These are phyloP conservation scores for Gloeopeniophorella convolvens DNA, from an alignment of 768 basidiomycete genomes.

Conservation along the genomic window DNA sequence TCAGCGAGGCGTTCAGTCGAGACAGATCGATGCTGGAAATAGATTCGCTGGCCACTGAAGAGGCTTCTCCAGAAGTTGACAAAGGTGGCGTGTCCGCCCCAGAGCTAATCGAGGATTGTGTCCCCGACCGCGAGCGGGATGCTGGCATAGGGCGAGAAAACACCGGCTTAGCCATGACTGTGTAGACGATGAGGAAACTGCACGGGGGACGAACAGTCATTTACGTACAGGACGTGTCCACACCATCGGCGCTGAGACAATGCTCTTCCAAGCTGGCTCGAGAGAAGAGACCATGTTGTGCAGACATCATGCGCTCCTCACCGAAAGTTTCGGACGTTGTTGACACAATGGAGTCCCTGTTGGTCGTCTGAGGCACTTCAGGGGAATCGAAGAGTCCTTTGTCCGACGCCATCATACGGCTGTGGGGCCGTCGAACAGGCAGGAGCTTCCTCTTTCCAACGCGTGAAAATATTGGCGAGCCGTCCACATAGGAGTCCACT, in stretches of 20 bases:
- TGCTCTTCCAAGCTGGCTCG: conserved; percentile 64
- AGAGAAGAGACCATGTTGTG: conserved; percentile 54
- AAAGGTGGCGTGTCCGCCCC: conserved; percentile 68
- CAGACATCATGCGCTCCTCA: conserved; percentile 60
- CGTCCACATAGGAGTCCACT: conserved; percentile 56
- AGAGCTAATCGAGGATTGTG: conserved; percentile 54
- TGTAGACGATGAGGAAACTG: conserved; percentile 16
- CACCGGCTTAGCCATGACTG: conserved; percentile 40
- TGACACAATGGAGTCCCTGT: conserved; percentile 62
- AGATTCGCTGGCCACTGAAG: conserved; percentile 63
- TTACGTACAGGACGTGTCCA: conserved; percentile 45
- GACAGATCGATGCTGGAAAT: conserved; percentile 65
- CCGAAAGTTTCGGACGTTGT: conserved; percentile 59
- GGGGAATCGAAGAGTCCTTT: conserved; percentile 37
- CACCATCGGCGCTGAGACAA: conserved; percentile 57
- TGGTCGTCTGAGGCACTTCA: conserved; percentile 42
- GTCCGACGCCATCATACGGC: conserved; percentile 20
- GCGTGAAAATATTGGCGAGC: conserved; percentile 56
- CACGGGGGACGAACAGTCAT: conserved; percentile 25
- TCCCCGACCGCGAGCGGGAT: conserved; percentile 57
- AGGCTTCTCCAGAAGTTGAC: conserved; percentile 54
- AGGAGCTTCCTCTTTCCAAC: conserved; percentile 53
- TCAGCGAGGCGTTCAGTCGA: conserved; percentile 49
- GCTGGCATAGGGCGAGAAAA: conserved; percentile 54
- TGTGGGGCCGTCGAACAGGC: conserved; percentile 20